Percentiles rank a stretch among this genome's conserved stretches.
Evolutionary conservation across 2,329 filamentous ascomycete genomes (phyloP).

Genomic region (Diaporthe citrichinensis): DNA sequence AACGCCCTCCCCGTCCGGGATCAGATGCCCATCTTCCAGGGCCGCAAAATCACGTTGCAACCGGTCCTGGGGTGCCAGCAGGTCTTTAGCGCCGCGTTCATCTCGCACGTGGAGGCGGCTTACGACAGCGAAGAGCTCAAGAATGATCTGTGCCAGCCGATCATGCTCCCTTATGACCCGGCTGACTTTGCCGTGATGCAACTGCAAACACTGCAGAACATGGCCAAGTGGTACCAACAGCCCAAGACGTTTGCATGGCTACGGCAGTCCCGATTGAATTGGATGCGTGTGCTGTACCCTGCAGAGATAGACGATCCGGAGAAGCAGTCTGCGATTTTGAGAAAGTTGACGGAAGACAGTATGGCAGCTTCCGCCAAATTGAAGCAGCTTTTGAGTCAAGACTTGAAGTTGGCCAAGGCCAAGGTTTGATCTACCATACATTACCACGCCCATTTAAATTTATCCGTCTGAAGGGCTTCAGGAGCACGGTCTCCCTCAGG

Average conservation of each 20-base stretch:
- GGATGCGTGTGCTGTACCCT: not conserved
- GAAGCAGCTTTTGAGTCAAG: not conserved
- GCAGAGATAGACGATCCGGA: not conserved
- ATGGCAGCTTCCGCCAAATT: not conserved
- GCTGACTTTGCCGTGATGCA: not conserved
- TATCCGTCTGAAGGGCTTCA: no score
- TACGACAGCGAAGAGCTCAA: not conserved
- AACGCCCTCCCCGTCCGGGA: not conserved
- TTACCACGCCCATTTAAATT: not conserved
- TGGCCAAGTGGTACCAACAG: not conserved
- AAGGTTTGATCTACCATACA: not conserved
- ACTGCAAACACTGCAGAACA: not conserved
- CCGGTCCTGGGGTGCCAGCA: not conserved
- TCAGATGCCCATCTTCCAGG: not conserved
- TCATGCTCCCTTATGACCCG: not conserved
- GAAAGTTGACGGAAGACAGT: not conserved
- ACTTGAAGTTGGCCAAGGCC: not conserved
- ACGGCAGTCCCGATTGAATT: not conserved
- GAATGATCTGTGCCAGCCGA: not conserved
- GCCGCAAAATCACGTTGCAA: not conserved
- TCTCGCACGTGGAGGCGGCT: not conserved
- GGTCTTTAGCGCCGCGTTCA: constrained; percentile 1
- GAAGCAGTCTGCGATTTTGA: not conserved
- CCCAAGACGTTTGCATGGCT: not conserved
- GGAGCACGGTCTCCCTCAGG: no score